A percentile compares a stretch with the other conserved stretches of the same genome.
phyloP scores from a whole-genome alignment of 129 eudicot species.

The Daucus carota region DH1_v3.0 NC_030387.2:1184501-1185000 shows the following conservation, averaged over 20 bases:
- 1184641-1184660: conserved; percentile 94
- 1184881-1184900: conserved; percentile 91
- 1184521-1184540: conserved; percentile 40
- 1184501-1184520: not conserved
- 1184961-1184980: conserved; percentile 74
- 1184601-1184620: conserved; percentile 92
- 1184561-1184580: conserved; percentile 85
- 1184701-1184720: too few relatives aligned
- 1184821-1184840: conserved; percentile 60
- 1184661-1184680: conserved; percentile 60
- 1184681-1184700: not conserved
- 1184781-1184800: not conserved
- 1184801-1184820: not conserved
- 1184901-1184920: conserved; percentile 89
- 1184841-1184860: conserved; percentile 81
- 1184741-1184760: not conserved
- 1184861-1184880: conserved; percentile 91
- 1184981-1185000: conserved; percentile 12
- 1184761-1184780: not conserved
- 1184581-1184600: conserved; percentile 77
- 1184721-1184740: not conserved
- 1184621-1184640: conserved; percentile 82
- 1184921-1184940: conserved; percentile 70
- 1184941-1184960: conserved; percentile 59
- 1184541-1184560: conserved; percentile 79